Evolutionary conservation across 306 rosid species (phyloP).

Genomic region (Casuarina glauca): DNA sequence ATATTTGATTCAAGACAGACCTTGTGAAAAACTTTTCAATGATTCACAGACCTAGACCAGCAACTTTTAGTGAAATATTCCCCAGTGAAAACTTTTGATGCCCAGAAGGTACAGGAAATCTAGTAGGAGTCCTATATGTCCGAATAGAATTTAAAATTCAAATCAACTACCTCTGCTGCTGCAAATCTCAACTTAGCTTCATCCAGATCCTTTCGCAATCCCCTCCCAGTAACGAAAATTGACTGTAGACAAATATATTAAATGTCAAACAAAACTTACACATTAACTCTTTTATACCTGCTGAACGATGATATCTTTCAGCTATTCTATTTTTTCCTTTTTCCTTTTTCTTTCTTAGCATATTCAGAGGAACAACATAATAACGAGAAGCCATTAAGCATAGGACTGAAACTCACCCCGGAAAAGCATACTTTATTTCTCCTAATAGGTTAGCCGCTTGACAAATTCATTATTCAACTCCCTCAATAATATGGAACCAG

Average conservation of each 20-base stretch:
- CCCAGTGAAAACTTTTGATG: not conserved
- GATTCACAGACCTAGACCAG: too few relatives aligned
- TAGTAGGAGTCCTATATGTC: not conserved
- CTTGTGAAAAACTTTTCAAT: not conserved
- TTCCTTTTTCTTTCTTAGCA: not conserved
- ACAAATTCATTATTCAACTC: not conserved
- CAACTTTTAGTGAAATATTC: not conserved
- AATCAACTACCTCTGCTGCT: constrained; percentile 72
- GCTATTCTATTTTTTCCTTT: not conserved
- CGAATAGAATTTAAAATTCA: not conserved
- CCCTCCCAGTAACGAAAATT: constrained; percentile 85
- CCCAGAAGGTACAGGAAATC: not conserved
- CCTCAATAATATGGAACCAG: not conserved
- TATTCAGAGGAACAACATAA: not conserved
- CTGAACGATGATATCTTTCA: constrained; percentile 11
- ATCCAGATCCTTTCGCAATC: constrained; percentile 83
- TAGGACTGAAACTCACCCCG: not conserved
- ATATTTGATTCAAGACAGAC: not conserved
- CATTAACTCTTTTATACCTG: not conserved
- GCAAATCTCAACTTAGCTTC: constrained; percentile 95
- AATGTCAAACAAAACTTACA: constrained; percentile 31
- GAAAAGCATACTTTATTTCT: not conserved
- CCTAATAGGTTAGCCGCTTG: not conserved
- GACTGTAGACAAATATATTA: constrained; percentile 56
- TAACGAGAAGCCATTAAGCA: not conserved